These are phyloP conservation scores for Xerocomellus dryophilus DNA, from an alignment of 768 basidiomycete genomes.

Conservation along the genomic window DNA sequence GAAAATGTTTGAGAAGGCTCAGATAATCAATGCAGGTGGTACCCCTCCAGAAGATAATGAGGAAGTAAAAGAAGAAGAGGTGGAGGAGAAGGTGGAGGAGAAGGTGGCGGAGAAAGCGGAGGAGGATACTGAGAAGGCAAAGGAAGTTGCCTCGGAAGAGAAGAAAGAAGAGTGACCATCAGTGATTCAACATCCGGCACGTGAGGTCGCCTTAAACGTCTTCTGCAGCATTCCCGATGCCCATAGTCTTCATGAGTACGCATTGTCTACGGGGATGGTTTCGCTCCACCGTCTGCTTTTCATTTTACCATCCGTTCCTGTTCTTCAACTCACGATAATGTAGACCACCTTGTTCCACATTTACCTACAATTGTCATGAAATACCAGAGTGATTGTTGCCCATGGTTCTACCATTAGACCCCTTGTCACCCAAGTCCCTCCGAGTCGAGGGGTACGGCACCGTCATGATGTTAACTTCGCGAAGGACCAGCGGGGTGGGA, in stretches of 20 bases:
- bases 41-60: constrained; percentile 25
- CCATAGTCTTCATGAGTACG: constrained; percentile 8
- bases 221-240: constrained; percentile 8
- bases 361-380: constrained; percentile 28
- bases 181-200: neutral
- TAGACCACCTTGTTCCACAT: constrained; percentile 27
- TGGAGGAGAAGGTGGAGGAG: constrained; percentile 21
- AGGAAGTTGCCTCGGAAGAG: constrained; percentile 28
- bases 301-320: constrained; percentile 11
- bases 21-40: constrained; percentile 54
- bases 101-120: constrained; percentile 27
- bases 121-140: constrained; percentile 37
- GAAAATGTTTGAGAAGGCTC: constrained; percentile 81
- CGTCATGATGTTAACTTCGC: neutral
- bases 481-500: too few relatives aligned
- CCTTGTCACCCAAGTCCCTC: neutral
- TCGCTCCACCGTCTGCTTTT: constrained; percentile 1
- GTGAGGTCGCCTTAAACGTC: constrained; percentile 2
- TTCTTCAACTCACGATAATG: constrained; percentile 22
- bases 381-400: constrained; percentile 24
- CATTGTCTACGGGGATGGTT: constrained; percentile 7
- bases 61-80: constrained; percentile 26
- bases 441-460: neutral
- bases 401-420: neutral
- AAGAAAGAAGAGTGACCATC: constrained; percentile 32